Conservation (phyloP, 495 filamentous ascomycete genomes). For the Bathelium albidoporum region DNA sequence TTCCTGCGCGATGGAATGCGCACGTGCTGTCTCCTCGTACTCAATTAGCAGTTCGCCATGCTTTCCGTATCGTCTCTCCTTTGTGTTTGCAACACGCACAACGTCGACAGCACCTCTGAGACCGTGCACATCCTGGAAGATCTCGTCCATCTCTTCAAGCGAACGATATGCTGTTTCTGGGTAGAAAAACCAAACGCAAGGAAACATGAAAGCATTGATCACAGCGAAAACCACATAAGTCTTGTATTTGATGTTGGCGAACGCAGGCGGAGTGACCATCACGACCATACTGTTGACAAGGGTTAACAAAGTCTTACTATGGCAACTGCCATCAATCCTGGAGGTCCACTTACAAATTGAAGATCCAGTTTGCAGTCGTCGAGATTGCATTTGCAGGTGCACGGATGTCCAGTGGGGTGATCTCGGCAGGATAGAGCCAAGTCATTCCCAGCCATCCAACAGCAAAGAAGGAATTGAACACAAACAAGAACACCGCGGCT, state of each 20-base stretch:
- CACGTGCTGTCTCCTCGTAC: slow-evolving; percentile 21
- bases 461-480: slow-evolving; percentile 53
- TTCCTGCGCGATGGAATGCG: slow-evolving; percentile 6
- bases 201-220: slow-evolving; percentile 41
- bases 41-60: slow-evolving; percentile 38
- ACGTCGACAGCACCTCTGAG: slow-evolving; percentile 40
- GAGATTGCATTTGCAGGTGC: slow-evolving; percentile 43
- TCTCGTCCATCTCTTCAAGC: slow-evolving; percentile 35
- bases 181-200: slow-evolving; percentile 49
- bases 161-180: slow-evolving; percentile 48
- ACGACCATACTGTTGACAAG: slow-evolving; percentile 15
- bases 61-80: slow-evolving; percentile 61
- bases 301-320: background rate
- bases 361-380: slow-evolving; percentile 20
- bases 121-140: slow-evolving; percentile 33
- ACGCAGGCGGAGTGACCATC: slow-evolving; percentile 25
- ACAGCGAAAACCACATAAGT: slow-evolving; percentile 34
- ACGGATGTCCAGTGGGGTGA: slow-evolving; percentile 44
- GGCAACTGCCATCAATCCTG: background rate
- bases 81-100: slow-evolving; percentile 46
- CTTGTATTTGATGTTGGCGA: slow-evolving; percentile 23
- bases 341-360: slow-evolving; percentile 29
- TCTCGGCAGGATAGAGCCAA: slow-evolving; percentile 47
- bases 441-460: slow-evolving; percentile 47
- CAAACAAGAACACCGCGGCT: slow-evolving; percentile 46